Base-by-base conservation (phyloP, 805 yeast genomes). In the Isabelozyma heimii region DNA sequence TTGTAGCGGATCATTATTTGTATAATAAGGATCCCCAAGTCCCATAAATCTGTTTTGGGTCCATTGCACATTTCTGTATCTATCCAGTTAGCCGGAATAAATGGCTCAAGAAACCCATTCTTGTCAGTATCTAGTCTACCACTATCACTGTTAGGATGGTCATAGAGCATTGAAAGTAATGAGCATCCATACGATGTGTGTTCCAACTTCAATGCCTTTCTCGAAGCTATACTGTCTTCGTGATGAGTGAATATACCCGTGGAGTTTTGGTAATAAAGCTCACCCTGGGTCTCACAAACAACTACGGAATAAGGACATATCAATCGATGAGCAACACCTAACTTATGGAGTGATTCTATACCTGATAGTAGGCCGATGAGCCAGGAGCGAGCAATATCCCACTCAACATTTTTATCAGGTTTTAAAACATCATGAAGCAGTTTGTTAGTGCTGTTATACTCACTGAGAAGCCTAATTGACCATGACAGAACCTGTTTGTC, bases 31-130 rank as follows among this genome's bases (percentile, higher is more conserved):
- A 89, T 89, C 7, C 97, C 99, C 38, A 91, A 68, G 60, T 88
- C 88, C 98, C 98, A 94, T 8, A 94, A 86, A 70, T 94, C 99
- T 0, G 97, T 84, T 63, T 90, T 88, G 37, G 91, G 73, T 48
- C 76, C 35, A 66, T 58, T 44, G 62, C 68, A 50, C 7, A 84
- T 54, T 62, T 91, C 97, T 0, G 98, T 97, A 0, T 97, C 95
- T 10, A 65, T 69, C 97, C 97, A 91, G 30, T 44, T 61, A 49
- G 46, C 63, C 46, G 70, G 73, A 27, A 61, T 58, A 9, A 48
- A 52, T 1, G 44, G 15, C n/a, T 44, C 35, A 14, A 51, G 30
- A 12, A 46, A 43, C 13, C 16, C 39, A 6, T 40, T 30, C 13
- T 26, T 16, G 28, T n/a, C 14, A 8, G 41, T 13, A 5, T 13